A percentile compares a stretch with the other conserved stretches of the same genome.
Evolutionary conservation across 495 filamentous ascomycete genomes (phyloP).

Genomic region (Aspergillus diversus): DNA sequence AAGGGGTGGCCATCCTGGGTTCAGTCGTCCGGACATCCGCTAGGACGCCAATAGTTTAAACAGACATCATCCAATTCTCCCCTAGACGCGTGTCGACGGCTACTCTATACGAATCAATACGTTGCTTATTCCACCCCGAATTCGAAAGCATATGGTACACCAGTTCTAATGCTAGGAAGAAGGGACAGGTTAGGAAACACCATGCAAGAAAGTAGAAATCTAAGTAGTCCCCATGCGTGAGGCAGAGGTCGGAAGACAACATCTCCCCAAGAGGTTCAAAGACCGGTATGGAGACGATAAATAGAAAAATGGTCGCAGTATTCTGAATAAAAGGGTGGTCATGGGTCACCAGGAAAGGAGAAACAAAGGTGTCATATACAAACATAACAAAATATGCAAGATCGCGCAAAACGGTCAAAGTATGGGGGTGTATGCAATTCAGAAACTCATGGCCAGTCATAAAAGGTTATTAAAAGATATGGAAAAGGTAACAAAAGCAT

Average conservation of each 20-base stretch:
- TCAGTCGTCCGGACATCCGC: too few relatives aligned
- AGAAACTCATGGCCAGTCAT: constrained; percentile 27
- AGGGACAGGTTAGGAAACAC: constrained; percentile 28
- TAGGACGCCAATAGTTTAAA: not conserved
- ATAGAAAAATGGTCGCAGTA: not conserved
- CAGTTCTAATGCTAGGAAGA: constrained; percentile 35
- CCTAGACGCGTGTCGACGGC: not conserved
- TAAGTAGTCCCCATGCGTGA: not conserved
- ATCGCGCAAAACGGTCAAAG: constrained; percentile 21
- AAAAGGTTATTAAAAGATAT: constrained; percentile 15
- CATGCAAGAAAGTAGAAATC: constrained; percentile 24
- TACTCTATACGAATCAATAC: constrained; percentile 7
- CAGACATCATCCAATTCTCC: not conserved
- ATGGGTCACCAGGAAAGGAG: not conserved
- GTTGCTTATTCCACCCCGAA: constrained; percentile 12
- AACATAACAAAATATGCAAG: constrained; percentile 37
- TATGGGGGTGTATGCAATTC: constrained; percentile 20
- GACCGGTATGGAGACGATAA: not conserved
- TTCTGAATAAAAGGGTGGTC: not conserved
- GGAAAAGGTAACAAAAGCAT: constrained; percentile 14
- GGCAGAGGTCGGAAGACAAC: not conserved
- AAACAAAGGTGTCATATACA: constrained; percentile 2
- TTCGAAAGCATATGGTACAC: constrained; percentile 40
- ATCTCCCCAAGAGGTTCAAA: constrained; percentile 13
- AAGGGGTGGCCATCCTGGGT: not conserved